These are phyloP conservation scores for Neurospora sp. DNA, from an alignment of 495 filamentous ascomycete genomes.

Conservation along the genomic window DNA sequence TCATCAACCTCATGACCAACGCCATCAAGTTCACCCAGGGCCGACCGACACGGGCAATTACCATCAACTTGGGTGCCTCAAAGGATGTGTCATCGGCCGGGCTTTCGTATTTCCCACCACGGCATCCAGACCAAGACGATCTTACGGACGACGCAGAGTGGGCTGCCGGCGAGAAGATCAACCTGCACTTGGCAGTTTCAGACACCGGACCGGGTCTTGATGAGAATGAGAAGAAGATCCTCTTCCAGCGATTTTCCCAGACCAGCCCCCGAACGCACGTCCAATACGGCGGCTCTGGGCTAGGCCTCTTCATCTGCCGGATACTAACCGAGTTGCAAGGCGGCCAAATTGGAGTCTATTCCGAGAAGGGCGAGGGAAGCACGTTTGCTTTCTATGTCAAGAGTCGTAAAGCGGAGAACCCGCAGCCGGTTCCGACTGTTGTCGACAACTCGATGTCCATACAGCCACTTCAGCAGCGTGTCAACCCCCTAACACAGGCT, in stretches of 20 bases:
- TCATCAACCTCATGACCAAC: slow-evolving; percentile 71
- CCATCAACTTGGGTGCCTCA: slow-evolving; percentile 60
- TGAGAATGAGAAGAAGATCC: slow-evolving; percentile 58
- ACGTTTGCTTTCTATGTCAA: slow-evolving; percentile 75
- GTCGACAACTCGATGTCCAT: neutral
- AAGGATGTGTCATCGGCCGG: slow-evolving; percentile 37
- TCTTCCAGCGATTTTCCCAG: slow-evolving; percentile 78
- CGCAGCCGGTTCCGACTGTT: neutral
- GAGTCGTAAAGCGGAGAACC: slow-evolving; percentile 24
- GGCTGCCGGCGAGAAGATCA: slow-evolving; percentile 58
- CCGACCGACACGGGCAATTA: slow-evolving; percentile 50
- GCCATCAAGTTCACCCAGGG: slow-evolving; percentile 70
- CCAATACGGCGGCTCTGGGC: slow-evolving; percentile 71
- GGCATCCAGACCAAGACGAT: slow-evolving; percentile 36
- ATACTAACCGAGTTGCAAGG: slow-evolving; percentile 73
- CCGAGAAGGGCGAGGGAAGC: slow-evolving; percentile 60
- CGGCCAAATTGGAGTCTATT: slow-evolving; percentile 72
- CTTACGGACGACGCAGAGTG: slow-evolving; percentile 50
- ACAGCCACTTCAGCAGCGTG: neutral
- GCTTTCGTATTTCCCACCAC: slow-evolving; percentile 46
- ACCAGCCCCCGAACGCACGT: slow-evolving; percentile 66
- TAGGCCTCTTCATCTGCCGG: slow-evolving; percentile 74
- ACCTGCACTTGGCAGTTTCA: slow-evolving; percentile 63
- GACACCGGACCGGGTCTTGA: slow-evolving; percentile 73
- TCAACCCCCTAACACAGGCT: neutral